Percentiles rank a stretch among this genome's conserved stretches.
These are phyloP conservation scores for Tylopilus sp. DNA, from an alignment of 768 basidiomycete species.

Conservation along the genomic window DNA sequence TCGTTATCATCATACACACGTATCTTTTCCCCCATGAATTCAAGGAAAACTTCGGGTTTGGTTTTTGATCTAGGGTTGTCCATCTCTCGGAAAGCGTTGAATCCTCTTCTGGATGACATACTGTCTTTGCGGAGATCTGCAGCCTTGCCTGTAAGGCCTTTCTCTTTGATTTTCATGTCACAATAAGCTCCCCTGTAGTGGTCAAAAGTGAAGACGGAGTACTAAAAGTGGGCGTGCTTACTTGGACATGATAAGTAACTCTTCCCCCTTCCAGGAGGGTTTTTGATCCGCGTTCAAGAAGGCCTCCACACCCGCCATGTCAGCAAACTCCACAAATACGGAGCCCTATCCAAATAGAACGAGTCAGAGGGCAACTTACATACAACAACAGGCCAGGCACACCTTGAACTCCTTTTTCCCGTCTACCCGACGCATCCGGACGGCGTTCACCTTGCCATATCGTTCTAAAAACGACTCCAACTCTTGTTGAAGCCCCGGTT, in stretches of 20 bases:
- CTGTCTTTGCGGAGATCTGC: slow-evolving; percentile 57
- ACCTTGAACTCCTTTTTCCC: slow-evolving; percentile 89
- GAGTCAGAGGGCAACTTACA: background rate
- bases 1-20: slow-evolving; percentile 53
- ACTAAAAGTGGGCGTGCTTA: slow-evolving; percentile 33
- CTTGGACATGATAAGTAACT: slow-evolving; percentile 88
- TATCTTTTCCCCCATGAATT: slow-evolving; percentile 71
- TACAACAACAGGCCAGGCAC: slow-evolving; percentile 8
- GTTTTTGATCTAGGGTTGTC: slow-evolving; percentile 37
- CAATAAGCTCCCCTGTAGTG: slow-evolving; percentile 74
- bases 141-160: slow-evolving; percentile 76
- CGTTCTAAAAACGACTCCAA: slow-evolving; percentile 78
- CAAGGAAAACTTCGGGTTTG: slow-evolving; percentile 62
- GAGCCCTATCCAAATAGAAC: slow-evolving; percentile 58
- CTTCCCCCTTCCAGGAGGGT: slow-evolving; percentile 72
- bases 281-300: slow-evolving; percentile 83
- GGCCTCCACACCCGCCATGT: slow-evolving; percentile 60
- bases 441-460: slow-evolving; percentile 75
- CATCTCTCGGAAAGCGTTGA: slow-evolving; percentile 80
- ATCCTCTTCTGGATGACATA: slow-evolving; percentile 52
- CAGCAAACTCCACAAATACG: slow-evolving; percentile 87
- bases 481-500: slow-evolving; percentile 59
- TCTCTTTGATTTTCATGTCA: slow-evolving; percentile 95
- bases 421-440: slow-evolving; percentile 82
- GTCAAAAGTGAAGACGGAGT: background rate